phyloP scores from a whole-genome alignment of 2,329 filamentous ascomycete genomes.

The Alternaria panax region DNA sequence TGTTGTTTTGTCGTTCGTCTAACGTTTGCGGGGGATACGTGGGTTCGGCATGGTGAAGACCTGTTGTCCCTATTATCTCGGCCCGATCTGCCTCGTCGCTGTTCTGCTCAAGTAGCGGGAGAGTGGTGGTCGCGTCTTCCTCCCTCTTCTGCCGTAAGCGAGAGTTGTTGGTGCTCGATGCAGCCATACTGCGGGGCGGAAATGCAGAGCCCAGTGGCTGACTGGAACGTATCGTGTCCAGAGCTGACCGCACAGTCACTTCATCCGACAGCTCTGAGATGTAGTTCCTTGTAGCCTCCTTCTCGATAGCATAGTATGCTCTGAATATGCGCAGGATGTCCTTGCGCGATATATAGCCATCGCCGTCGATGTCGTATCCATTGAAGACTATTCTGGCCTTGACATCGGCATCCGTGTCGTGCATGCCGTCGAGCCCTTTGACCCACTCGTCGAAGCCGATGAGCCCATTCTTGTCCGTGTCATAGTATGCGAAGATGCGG shows the following conservation, averaged over 20 bases:
- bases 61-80: slow-evolving; percentile 21
- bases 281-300: slow-evolving; percentile 85
- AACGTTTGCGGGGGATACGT: background rate
- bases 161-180: slow-evolving; percentile 20
- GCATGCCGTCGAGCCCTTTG: slow-evolving; percentile 74
- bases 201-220: slow-evolving; percentile 58
- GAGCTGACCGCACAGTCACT: slow-evolving; percentile 65
- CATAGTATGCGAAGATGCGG: slow-evolving; percentile 96
- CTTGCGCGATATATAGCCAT: slow-evolving; percentile 83
- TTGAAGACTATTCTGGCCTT: slow-evolving; percentile 71
- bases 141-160: slow-evolving; percentile 41
- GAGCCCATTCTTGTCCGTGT: slow-evolving; percentile 84
- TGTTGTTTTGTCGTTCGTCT: slow-evolving; percentile 28
- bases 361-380: slow-evolving; percentile 88
- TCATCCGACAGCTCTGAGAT: slow-evolving; percentile 78
- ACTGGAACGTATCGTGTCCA: slow-evolving; percentile 53
- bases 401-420: slow-evolving; percentile 56
- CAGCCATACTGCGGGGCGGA: slow-evolving; percentile 46
- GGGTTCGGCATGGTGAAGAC: slow-evolving; percentile 15
- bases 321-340: slow-evolving; percentile 92
- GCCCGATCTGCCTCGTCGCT: slow-evolving; percentile 34
- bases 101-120: slow-evolving; percentile 33
- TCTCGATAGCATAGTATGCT: slow-evolving; percentile 89
- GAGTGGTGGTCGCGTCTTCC: slow-evolving; percentile 42
- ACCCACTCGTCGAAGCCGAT: slow-evolving; percentile 95